Percentiles rank a stretch among this genome's conserved stretches.
phyloP scores from a whole-genome alignment of 2,329 filamentous ascomycete species.

The Nigrospora sphaerica region DNA sequence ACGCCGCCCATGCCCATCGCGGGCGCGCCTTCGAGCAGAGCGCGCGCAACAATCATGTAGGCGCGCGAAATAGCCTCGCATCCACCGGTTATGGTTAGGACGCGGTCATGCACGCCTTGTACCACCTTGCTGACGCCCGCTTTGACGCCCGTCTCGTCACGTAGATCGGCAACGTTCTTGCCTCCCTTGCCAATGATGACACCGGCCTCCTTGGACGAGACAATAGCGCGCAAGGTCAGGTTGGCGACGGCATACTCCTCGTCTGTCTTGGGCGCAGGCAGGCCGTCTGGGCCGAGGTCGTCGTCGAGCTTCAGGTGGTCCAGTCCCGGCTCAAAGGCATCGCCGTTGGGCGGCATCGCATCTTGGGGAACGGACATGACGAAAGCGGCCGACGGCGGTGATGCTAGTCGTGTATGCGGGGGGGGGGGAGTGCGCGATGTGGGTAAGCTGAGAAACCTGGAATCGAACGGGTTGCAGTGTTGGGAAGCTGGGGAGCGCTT shows the following conservation, averaged over 20 bases:
- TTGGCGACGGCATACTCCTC: conserved; percentile 93
- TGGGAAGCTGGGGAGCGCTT: too few relatives aligned
- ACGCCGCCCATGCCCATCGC: conserved; percentile 94
- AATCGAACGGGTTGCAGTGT: too few relatives aligned
- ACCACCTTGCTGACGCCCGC: conserved; percentile 99
- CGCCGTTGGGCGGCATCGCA: conserved; percentile 47
- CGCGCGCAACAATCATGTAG: conserved; percentile 87
- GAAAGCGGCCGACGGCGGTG: background rate
- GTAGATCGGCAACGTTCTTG: conserved; percentile 95
- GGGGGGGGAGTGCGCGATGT: too few relatives aligned
- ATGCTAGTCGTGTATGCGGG: background rate
- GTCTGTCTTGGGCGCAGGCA: conserved; percentile 81
- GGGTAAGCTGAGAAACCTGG: too few relatives aligned
- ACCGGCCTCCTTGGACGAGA: conserved; percentile 97
- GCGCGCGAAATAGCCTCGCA: conserved; percentile 85
- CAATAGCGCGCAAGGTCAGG: conserved; percentile 91
- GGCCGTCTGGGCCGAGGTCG: conserved; percentile 64
- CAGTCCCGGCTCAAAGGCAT: conserved; percentile 53
- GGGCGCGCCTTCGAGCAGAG: conserved; percentile 86
- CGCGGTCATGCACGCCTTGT: conserved; percentile 92
- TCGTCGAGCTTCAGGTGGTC: conserved; percentile 63
- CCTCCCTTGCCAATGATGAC: conserved; percentile 98
- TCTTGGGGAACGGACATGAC: conserved; percentile 59
- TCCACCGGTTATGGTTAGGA: conserved; percentile 88
- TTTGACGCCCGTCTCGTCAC: conserved; percentile 96